Evolutionary conservation across 495 filamentous ascomycete species (phyloP), one percentile per base, ranked within the genome.

Genomic region (Gamarada debralockiae): DNA sequence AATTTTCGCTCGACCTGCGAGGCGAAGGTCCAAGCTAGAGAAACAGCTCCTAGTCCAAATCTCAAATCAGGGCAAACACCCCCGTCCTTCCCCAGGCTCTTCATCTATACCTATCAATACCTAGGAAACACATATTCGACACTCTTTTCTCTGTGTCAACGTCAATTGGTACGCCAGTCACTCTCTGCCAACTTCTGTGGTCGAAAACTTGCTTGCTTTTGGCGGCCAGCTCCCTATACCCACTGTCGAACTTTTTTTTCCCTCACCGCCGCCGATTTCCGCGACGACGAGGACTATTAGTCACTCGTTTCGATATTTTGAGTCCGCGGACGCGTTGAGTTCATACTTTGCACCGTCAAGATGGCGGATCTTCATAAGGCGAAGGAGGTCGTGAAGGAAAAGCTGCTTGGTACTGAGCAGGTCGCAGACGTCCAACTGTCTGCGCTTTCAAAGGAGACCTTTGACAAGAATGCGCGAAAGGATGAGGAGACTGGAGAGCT

Each of bases 401-500:
- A 75, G 41, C 74, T 95, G 52, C 69, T 93, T 29, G 89, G 89
- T 62, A 74, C 73, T 51, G 68, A 80, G 56, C 74, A 82, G 60
- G 14, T 10, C 10, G 25, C 15, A 58, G 43, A 57, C 62, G 59
- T 78, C 13, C 71, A 84, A 61, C 67, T 90, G 43, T 90, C 89
- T 45, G 71, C 75, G 34, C 82, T 88, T 60, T 78, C 83, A 58
- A 84, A 82, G 59, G 74, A 79, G 12, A 81, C 79, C 40, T 98
- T 98, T 74, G 67, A 82, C 51, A 83, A 79, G 57, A 76, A 93
- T 78, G 88, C 93, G 14, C 73, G 73, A 60, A 86, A 84, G 62
- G 86, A 95, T 65, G 77, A 85, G 45, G 73, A 77, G 54, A 79
- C 82, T 9, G 93, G 87, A 38, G 89, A 96, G 61, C 67, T 78